phyloP scores from a whole-genome alignment of 805 yeast species.

The Blastobotrys attinorum region DNA sequence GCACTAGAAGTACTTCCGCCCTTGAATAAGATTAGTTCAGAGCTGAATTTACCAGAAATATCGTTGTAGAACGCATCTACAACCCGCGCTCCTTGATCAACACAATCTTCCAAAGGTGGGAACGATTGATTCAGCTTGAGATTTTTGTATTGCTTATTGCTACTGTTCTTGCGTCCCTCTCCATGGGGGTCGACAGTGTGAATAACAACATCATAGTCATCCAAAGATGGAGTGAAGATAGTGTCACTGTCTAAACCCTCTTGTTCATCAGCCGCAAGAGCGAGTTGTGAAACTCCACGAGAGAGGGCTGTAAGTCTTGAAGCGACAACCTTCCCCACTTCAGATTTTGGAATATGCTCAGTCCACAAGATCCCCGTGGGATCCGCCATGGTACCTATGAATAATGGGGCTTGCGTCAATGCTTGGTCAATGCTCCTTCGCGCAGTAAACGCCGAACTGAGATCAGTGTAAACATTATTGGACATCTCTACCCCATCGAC shows the following conservation, averaged over 20 bases:
- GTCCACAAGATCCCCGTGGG: slow-evolving; percentile 85
- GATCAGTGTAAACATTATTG: slow-evolving; percentile 50
- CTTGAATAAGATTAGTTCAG: slow-evolving; percentile 60
- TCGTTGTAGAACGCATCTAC: slow-evolving; percentile 52
- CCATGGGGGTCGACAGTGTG: slow-evolving; percentile 19
- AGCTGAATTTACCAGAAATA: slow-evolving; percentile 54
- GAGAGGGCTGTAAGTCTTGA: slow-evolving; percentile 83
- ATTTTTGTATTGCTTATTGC: slow-evolving; percentile 33
- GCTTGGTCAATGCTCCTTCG: slow-evolving; percentile 75
- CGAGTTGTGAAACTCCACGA: slow-evolving; percentile 56
- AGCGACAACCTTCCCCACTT: slow-evolving; percentile 60
- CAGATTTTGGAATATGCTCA: slow-evolving; percentile 38
- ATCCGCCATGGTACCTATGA: slow-evolving; percentile 77
- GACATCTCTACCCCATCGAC: slow-evolving; percentile 37
- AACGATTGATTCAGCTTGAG: slow-evolving; percentile 36
- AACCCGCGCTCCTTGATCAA: slow-evolving; percentile 49
- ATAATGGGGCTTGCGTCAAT: slow-evolving; percentile 69
- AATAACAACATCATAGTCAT: slow-evolving; percentile 78
- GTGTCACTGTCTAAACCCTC: neutral
- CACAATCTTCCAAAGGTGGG: slow-evolving; percentile 27
- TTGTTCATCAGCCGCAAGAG: slow-evolving; percentile 22
- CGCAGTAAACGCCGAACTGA: slow-evolving; percentile 56
- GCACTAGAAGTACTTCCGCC: neutral
- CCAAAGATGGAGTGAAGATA: slow-evolving; percentile 72
- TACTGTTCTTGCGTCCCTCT: slow-evolving; percentile 41